Evolutionary conservation across 2,329 filamentous ascomycete species (phyloP), one percentile per base, ranked within the genome.

Genomic region (Pseudocercospora vitis): DNA sequence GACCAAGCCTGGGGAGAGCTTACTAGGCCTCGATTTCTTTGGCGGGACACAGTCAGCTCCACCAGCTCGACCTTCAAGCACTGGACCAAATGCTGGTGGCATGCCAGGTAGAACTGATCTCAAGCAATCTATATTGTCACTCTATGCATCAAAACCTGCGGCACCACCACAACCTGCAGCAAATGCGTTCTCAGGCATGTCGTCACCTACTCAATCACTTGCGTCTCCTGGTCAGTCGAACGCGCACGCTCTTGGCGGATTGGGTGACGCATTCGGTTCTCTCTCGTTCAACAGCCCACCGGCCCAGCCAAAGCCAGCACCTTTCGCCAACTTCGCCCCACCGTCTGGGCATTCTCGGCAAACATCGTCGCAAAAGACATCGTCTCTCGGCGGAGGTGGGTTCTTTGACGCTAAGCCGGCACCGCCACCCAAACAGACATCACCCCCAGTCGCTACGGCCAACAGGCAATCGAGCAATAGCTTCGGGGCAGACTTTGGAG

Each of bases 51-150:
- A 86, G 33, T 77, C 86, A 29, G 79, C 88, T 7, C 83, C 89
- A n/a, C 84, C 85, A 26, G 76, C 75, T 49, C 82, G 91, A 49
- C 88, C 91, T n/a, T 83, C 89, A 4, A 96, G 89, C 73, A 90
- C 89, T 16, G 81, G 85, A 9, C 75, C 81, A 40, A 67, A 68
- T 21, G 79, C 80, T 4, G 70, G 79, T 2, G 77, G 77, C 14
- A 80, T 81, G 9, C 85, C 88, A 63, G 95, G 91, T 40, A 81
- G 94, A 57, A 91, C 92, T 2, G 94, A 99, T 69, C 77, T 99
- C 56, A 99, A 99, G 74, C 92, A 96, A 72, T 97, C 92, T 2
- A 99, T 99, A 56, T 76, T 99, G 45, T 99, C 94, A 6, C 81
- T 99, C 12, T 99, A 99, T 69, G 90, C 91, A 8, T 88, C 89